Conservation (phyloP, 164 flowering plant genomes). For the Berberis vulgaris region DNA sequence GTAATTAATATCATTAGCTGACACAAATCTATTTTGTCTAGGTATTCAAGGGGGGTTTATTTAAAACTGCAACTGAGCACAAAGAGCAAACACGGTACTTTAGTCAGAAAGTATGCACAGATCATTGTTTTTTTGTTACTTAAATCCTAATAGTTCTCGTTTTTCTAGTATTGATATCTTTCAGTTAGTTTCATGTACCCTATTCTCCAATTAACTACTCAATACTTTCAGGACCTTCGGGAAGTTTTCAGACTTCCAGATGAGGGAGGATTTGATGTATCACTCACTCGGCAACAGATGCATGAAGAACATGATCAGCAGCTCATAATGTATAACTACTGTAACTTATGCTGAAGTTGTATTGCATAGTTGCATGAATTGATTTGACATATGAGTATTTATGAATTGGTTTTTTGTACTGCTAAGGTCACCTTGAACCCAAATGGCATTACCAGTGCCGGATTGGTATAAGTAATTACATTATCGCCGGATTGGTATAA, state of each 20-base stretch:
- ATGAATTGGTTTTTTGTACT: background rate
- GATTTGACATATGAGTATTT: background rate
- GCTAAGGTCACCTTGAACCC: background rate
- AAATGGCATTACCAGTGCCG: background rate
- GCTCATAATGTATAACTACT: slow-evolving; percentile 42
- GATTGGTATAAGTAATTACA: background rate
- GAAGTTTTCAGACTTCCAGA: slow-evolving; percentile 86
- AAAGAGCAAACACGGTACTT: slow-evolving; percentile 94
- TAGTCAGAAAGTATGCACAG: slow-evolving; percentile 62
- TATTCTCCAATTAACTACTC: background rate
- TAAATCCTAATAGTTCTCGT: background rate
- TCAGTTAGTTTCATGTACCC: background rate
- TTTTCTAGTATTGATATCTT: background rate
- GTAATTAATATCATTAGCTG: background rate
- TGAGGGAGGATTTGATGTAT: slow-evolving; percentile 77
- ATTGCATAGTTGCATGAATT: background rate
- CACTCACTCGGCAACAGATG: slow-evolving; percentile 85
- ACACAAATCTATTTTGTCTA: slow-evolving; percentile 16
- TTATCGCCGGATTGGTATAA: background rate
- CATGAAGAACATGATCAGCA: slow-evolving; percentile 78
- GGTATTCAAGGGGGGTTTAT: slow-evolving; percentile 92
- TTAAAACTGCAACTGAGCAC: slow-evolving; percentile 91
- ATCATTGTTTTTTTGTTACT: background rate
- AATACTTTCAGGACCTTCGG: slow-evolving; percentile 59
- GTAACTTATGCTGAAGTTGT: background rate